Percentiles rank a stretch among this genome's conserved stretches.
Conservation (phyloP, 768 basidiomycete genomes). For the Tulasnella sp. region DNA sequence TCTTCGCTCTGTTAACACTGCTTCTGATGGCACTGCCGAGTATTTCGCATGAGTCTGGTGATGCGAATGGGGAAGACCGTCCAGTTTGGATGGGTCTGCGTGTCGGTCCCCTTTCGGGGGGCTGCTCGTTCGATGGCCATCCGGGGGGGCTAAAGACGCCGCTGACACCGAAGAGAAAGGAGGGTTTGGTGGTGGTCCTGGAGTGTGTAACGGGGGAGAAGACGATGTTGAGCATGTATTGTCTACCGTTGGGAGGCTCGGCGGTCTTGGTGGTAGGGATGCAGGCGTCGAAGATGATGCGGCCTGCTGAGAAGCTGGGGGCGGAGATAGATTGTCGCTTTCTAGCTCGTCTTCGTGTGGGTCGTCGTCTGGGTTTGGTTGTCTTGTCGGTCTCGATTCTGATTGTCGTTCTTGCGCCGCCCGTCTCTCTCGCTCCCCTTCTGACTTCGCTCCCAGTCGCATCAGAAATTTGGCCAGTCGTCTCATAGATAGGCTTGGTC, state of each 20-base stretch:
- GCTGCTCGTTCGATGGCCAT: conserved; percentile 44
- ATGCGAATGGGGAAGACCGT: no score
- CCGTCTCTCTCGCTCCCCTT: no score
- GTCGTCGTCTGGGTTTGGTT: conserved; percentile 36
- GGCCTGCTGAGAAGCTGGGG: conserved; percentile 19
- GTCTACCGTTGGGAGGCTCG: conserved; percentile 26
- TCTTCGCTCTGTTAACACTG: no score
- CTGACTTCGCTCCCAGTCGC: no score
- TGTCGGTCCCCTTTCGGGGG: conserved; percentile 11
- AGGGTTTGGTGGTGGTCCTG: neutral
- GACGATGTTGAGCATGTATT: neutral
- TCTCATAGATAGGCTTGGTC: no score
- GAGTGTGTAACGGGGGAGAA: neutral
- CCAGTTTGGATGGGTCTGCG: neutral
- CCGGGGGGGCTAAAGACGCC: conserved; percentile 43
- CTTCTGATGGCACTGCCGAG: no score
- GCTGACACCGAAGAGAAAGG: conserved; percentile 24
- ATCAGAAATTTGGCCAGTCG: no score
- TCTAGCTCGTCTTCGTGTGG: conserved; percentile 83
- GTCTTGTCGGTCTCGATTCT: no score
- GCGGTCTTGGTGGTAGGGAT: neutral
- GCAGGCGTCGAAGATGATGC: conserved; percentile 30
- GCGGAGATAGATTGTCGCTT: conserved; percentile 42
- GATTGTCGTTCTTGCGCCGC: no score
- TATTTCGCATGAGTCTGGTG: no score